Evolutionary conservation across 2,329 filamentous ascomycete genomes (phyloP), one percentile per base, ranked within the genome.

Genomic region (Fusarium torreyae): DNA sequence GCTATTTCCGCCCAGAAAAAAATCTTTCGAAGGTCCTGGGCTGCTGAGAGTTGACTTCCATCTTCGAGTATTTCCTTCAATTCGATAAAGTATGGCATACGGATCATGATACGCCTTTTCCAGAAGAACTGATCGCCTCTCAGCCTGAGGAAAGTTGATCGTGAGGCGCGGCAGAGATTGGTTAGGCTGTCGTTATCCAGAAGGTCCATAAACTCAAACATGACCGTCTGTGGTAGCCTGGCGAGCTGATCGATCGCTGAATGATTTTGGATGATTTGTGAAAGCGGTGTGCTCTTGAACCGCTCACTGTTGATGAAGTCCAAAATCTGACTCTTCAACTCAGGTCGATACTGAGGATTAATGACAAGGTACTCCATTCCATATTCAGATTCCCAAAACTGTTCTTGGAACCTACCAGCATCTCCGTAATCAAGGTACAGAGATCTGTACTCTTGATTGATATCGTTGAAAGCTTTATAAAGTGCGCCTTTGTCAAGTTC

Each of bases 91-190:
- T 11, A 55, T 13, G 52, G 42, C n/a, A 55, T 9, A 9, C 39
- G 33, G 7, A n/a, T 28, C 2, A 15, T 10, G 5, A 48, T 55
- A 4, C 42, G 52, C 5, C 22, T 22, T 22, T 10, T 39, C 49
- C 42, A 55, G 13, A 55, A 55, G 7, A 18, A 46, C 9, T 0
- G 2, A 7, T 13, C 15, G 5, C 46, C 1, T 3, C 5, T 48
- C 2, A 48, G 7, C 14, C n/a, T 48, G 3, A 17, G 13, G 2
- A 31, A 55, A 14, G 7, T 39, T 9, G 7, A 13, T 9, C 2
- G n/a, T 8, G 42, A 55, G 22, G 52, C 24, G 7, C 31, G 46
- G 13, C 22, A 55, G n/a, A 55, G 40, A 6, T 46, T 55, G 4
- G 38, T 2, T 3, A 55, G 51, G 10, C 40, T 55, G 0, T 3